Base-by-base conservation (phyloP, 2,329 filamentous ascomycete genomes). In the Teratosphaeria viscida region DNA sequence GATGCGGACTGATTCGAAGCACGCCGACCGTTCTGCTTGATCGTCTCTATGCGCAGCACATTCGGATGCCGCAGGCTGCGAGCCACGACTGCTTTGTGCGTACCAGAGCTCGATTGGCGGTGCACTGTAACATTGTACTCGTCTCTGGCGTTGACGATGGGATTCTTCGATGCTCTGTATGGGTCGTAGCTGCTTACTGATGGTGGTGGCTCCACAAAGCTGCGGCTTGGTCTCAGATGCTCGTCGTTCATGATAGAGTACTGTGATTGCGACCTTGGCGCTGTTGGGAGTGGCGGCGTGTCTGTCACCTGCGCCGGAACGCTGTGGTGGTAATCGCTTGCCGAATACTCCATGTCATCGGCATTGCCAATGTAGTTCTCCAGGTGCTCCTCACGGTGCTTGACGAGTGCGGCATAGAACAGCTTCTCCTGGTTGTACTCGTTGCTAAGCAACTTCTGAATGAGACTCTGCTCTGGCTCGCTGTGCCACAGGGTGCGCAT, bases 401-500 rank as follows among this genome's bases (percentile, higher is more conserved):
- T 88, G 64, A 87, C 76, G 7, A 99, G 81, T 23, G 95, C 82
- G 74, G 85, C 88, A 73, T 97, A 99, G 73, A 97, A 96, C 65
- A 92, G 82, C 70, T 96, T 95, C 71, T 96, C 91, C 59, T 96
- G 90, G 64, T 95, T 97, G 4, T 72, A 75, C 66, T 79, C 76
- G 52, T 73, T 68, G 65, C 72, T 77, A 57, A 77, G 65, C n/a
- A 97, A 79, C 68, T 85, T 87, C 59, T 84, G 78, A 27, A 87
- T 80, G 26, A 97, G 75, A 19, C 86, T 81, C 32, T 87, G 82
- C 65, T 92, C 88, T 37, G 83, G 84, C 64, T 90, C 87, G 66
- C 86, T 88, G 76, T 97, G 92, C 92, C 91, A 97, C 68, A 97
- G 81, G 2, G 91, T 92, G 61, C 88, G 87, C 63, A 99, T 79